Evolutionary conservation across 1,139 yeast genomes (phyloP).

Genomic region (Candida gigantensis): DNA sequence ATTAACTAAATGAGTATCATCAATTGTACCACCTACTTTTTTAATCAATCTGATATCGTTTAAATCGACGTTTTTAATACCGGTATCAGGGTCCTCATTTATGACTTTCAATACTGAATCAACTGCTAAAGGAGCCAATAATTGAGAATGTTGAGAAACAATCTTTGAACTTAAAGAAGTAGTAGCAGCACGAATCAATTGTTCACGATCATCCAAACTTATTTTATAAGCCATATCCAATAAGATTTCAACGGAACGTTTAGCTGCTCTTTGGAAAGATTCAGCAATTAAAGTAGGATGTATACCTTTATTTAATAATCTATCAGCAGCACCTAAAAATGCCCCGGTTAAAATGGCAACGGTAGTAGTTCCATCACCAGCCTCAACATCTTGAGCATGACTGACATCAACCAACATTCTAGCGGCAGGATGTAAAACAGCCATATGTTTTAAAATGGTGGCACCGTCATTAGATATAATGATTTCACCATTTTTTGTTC

Average conservation of each 20-base stretch:
- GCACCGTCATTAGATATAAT: slow-evolving; percentile 98
- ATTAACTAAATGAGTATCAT: slow-evolving; percentile 88
- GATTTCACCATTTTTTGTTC: slow-evolving; percentile 88
- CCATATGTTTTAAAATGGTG: slow-evolving; percentile 94
- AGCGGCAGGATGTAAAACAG: slow-evolving; percentile 97
- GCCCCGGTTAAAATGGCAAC: slow-evolving; percentile 97
- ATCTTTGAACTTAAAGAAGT: slow-evolving; percentile 93
- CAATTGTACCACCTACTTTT: slow-evolving; percentile 97
- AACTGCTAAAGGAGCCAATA: slow-evolving; percentile 91
- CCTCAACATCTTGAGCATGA: slow-evolving; percentile 97
- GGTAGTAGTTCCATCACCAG: slow-evolving; percentile 98
- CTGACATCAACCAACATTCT: slow-evolving; percentile 96
- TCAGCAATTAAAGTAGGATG: slow-evolving; percentile 97
- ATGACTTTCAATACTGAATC: slow-evolving; percentile 85
- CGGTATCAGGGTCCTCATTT: slow-evolving; percentile 36
- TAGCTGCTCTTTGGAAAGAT: slow-evolving; percentile 91
- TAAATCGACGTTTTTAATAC: slow-evolving; percentile 66
- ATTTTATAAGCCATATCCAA: slow-evolving; percentile 83
- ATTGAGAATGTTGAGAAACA: slow-evolving; percentile 84
- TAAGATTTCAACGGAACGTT: slow-evolving; percentile 80
- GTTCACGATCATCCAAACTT: slow-evolving; percentile 73
- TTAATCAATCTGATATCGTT: slow-evolving; percentile 86
- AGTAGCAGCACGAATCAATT: slow-evolving; percentile 86
- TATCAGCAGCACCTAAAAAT: slow-evolving; percentile 90
- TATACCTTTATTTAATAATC: slow-evolving; percentile 82